Evolutionary conservation across 2,329 filamentous ascomycete species (phyloP).

Genomic region (Claviceps arundinis): DNA sequence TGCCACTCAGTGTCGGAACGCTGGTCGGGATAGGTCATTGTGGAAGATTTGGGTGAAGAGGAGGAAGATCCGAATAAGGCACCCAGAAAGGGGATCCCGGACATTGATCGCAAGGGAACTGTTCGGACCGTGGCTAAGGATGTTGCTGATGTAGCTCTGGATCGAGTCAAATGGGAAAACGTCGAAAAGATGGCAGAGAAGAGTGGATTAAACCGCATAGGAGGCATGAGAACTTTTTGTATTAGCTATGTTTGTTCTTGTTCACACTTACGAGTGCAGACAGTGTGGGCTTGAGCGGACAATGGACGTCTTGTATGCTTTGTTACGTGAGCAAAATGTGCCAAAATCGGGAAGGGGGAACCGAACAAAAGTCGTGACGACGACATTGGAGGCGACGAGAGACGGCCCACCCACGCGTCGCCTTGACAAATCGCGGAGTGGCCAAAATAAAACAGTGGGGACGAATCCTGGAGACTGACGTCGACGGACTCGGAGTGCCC

Average conservation of each 20-base stretch:
- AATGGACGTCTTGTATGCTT: not conserved
- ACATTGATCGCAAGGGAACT: constrained; percentile 44
- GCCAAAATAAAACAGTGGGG: not conserved
- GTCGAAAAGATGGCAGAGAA: constrained; percentile 34
- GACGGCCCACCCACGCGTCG: no score
- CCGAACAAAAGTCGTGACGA: not conserved
- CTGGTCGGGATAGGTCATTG: constrained; percentile 67
- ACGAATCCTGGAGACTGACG: not conserved
- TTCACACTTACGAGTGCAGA: not conserved
- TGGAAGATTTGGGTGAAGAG: constrained; percentile 38
- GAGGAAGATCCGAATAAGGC: constrained; percentile 56
- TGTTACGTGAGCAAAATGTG: not conserved
- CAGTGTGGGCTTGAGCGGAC: not conserved
- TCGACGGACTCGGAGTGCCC: constrained; percentile 7
- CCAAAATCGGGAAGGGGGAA: not conserved
- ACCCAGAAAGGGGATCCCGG: constrained; percentile 64
- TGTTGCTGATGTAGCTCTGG: constrained; percentile 12
- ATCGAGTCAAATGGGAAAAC: constrained; percentile 29
- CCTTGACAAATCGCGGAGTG: constrained; percentile 4
- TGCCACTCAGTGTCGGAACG: constrained; percentile 79
- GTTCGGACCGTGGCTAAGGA: constrained; percentile 14
- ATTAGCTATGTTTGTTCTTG: not conserved
- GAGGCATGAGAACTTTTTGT: constrained; percentile 4
- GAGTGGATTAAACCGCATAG: constrained; percentile 39
- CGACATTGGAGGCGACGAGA: not conserved